Conservation (phyloP, 2,329 filamentous ascomycete genomes). For the Alternaria gaisen region DNA sequence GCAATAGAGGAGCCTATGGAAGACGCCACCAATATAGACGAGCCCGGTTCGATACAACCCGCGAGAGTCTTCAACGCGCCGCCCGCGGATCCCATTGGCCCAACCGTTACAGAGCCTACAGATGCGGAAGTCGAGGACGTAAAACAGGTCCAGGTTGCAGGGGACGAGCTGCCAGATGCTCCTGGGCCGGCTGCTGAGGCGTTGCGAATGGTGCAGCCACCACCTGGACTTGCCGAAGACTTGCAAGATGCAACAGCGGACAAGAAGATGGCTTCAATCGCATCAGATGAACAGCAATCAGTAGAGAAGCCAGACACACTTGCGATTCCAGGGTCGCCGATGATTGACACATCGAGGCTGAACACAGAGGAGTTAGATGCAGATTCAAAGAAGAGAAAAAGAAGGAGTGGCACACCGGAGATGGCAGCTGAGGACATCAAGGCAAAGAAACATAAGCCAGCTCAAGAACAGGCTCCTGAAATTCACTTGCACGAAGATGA, state of each 20-base stretch:
- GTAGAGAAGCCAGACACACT: slow-evolving; percentile 44
- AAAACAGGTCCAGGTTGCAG: slow-evolving; percentile 5
- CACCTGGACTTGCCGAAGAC: slow-evolving; percentile 7
- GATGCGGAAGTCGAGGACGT: slow-evolving; percentile 23
- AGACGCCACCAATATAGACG: slow-evolving; percentile 26
- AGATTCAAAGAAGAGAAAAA: slow-evolving; percentile 53
- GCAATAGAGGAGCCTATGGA: slow-evolving; percentile 25
- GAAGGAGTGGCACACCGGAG: slow-evolving; percentile 52
- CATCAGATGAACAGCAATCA: slow-evolving; percentile 38
- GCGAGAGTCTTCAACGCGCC: slow-evolving; percentile 24
- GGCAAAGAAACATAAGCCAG: slow-evolving; percentile 55
- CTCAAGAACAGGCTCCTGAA: slow-evolving; percentile 43
- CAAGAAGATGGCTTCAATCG: slow-evolving; percentile 31
- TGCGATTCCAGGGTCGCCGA: slow-evolving; percentile 37
- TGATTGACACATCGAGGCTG: slow-evolving; percentile 44
- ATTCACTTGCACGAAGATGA: slow-evolving; percentile 43
- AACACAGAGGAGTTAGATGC: slow-evolving; percentile 50
- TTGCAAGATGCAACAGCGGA: slow-evolving; percentile 11
- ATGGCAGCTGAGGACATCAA: slow-evolving; percentile 46
- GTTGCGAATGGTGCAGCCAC: slow-evolving; percentile 22
- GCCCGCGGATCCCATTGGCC: slow-evolving; percentile 28
- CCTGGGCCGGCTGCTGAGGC: slow-evolving; percentile 37
- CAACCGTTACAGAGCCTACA: slow-evolving; percentile 26
- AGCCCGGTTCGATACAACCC: slow-evolving; percentile 28
- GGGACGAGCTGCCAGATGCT: slow-evolving; percentile 28